Base-by-base conservation (phyloP, 768 basidiomycete species). In the Russula olivacea region DNA sequence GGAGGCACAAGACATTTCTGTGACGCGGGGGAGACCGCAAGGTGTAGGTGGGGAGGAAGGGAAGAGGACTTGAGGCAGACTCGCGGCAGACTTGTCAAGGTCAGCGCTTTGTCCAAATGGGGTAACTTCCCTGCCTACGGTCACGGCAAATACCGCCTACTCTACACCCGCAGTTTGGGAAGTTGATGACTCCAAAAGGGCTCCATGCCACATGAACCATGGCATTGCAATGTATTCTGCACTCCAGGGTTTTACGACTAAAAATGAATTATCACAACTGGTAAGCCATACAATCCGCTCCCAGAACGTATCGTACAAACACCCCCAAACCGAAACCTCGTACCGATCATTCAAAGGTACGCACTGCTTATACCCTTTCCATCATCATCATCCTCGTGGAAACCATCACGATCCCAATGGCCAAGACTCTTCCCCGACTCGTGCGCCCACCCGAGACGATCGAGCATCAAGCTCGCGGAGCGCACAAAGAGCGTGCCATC, bases 401-500 rank as follows among this genome's bases (percentile, higher is more conserved):
- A 23, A 9, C 53, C 58, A 32, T 48, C 48, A 15, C 5, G 21
- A 58, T 62, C 61, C 56, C 64, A 68, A 3, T 19, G 4, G 28
- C 54, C 45, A 5, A 55, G 63, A 17, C 30, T 25, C 28, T 55
- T 43, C 1, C 65, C 67, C 15, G 58, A 59, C 23, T 68, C 67
- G 14, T 66, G 41, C 1, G 64, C 67, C 65, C 66, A 66, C 3
- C 67, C 67, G 1, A 68, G 60, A 28, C 58, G 54, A 28, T 78
- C 74, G 25, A 77, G 75, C 4, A 82, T 82, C 69, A 86, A 66
- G 61, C 79, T 78, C 5, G 85, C 86, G 0, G 76, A 75, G 50
- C 86, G 75, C 41, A 86, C 66, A 69, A 90, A 90, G 53, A 90
- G 67, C 19, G 80, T 81, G 10, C 87, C 87, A 69, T 89, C 87